Evolutionary conservation across 1,284 basidiomycete species (phyloP), one percentile per base, ranked within the genome.

Genomic region (Sporisorium sorghi): DNA sequence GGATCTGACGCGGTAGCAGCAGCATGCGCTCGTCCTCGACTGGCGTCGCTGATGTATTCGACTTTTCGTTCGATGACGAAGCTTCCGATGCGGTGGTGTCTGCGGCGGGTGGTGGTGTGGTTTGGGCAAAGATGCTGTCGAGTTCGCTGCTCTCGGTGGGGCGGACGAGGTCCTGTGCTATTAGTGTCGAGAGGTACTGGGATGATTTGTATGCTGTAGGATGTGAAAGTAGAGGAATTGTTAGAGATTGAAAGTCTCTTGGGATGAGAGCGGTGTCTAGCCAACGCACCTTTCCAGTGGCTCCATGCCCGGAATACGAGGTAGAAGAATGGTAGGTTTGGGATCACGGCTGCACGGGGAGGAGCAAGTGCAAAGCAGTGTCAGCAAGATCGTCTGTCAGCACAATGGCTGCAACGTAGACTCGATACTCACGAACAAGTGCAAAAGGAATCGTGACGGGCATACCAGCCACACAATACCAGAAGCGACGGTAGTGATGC

Each of bases 301-400:
- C 71, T 76, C 61, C 69, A 84, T 11, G 81, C 82, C 37, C 83
- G 52, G 74, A 78, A 84, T 32, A 81, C 78, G 19, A 83, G 65
- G 52, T 84, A 84, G 73, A 83, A 84, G 61, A 82, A 81, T 10
- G 78, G 77, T 37, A 84, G 37, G 52, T 84, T 84, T 53, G 83
- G 83, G 1, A 84, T 55, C 32, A 80, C 81, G 15, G 83, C 73
- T 76, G 50, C 19, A 30, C 19, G 42, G 6, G 26, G 11, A 14
- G 61, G 17, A n/a, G 19, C 6, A 28, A 26, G 24, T 9, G 17
- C 10, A 32, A 3, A 21, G 57, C 24, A 60, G 40, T n/a, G 32
- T 1, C 32, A 26, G 21, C 28, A 11, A 57, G 46, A n/a, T n/a
- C n/a, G n/a, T n/a, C n/a, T n/a, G n/a, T n/a, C n/a, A n/a, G n/a